Evolutionary conservation across 257 asterid genomes (phyloP).

Genomic region (Ocimum tenuiflorum): DNA sequence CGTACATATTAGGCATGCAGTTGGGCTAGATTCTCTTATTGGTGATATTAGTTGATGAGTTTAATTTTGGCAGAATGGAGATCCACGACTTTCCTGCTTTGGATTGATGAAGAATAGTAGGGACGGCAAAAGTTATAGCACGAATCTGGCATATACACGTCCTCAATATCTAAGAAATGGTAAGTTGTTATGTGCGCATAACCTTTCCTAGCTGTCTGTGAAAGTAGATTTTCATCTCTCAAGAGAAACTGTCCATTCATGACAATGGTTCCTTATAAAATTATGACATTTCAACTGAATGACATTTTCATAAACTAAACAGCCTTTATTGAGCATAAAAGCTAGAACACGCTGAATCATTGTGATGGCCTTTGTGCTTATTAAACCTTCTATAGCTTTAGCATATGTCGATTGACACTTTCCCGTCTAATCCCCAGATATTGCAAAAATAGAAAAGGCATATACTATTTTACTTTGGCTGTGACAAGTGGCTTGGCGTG

Average conservation of each 20-base stretch:
- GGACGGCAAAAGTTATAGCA: constrained; percentile 98
- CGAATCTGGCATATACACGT: constrained; percentile 97
- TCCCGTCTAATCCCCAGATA: neutral
- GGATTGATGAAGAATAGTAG: constrained; percentile 97
- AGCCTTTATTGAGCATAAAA: neutral
- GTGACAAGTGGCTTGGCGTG: neutral
- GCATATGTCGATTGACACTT: neutral
- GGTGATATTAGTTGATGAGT: constrained; percentile 13
- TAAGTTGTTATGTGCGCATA: constrained; percentile 17
- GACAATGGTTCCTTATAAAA: neutral
- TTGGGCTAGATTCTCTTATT: constrained; percentile 1
- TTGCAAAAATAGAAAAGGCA: neutral
- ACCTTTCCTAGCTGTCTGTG: constrained; percentile 1
- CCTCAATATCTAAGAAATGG: constrained; percentile 96
- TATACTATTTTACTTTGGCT: neutral
- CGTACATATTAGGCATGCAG: neutral
- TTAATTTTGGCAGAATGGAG: constrained; percentile 66
- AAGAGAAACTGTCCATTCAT: neutral
- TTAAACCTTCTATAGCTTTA: constrained; percentile 5
- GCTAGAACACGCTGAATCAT: neutral
- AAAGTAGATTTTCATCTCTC: neutral
- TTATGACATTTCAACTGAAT: constrained; percentile 6
- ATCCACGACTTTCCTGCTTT: constrained; percentile 93
- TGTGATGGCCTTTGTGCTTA: neutral
- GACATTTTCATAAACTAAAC: neutral